These are phyloP conservation scores for Fragaria ananassa DNA, from an alignment of 306 rosid species.

Conservation along the genomic window DNA sequence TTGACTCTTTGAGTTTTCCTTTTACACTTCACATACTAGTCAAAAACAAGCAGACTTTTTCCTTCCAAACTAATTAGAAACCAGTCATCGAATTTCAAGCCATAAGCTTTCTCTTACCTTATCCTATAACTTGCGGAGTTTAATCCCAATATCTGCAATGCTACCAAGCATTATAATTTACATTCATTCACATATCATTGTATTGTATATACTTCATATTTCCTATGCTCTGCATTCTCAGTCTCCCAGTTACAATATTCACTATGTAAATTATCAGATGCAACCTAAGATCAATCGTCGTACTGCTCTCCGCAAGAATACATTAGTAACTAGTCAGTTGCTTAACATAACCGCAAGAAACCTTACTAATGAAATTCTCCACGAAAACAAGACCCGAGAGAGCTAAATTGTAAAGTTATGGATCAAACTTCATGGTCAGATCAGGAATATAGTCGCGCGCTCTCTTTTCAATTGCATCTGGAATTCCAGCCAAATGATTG, in stretches of 20 bases:
- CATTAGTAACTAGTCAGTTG: background rate
- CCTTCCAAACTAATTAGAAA: background rate
- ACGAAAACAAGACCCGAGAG: background rate
- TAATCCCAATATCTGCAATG: background rate
- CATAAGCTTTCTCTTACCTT: background rate
- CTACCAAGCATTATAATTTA: background rate
- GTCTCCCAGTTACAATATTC: background rate
- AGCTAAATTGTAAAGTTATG: background rate
- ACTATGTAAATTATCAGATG: background rate
- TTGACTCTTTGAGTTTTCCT: background rate
- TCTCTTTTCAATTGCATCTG: conserved; percentile 11
- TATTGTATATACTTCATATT: background rate
- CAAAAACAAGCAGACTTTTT: background rate
- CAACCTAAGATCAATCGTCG: background rate
- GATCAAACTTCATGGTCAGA: background rate
- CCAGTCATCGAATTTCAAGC: background rate
- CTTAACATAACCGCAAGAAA: background rate
- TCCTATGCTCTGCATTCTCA: background rate
- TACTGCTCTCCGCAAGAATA: background rate
- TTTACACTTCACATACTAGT: background rate
- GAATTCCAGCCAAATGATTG: background rate
- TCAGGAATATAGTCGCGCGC: conserved; percentile 4
- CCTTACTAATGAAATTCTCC: background rate
- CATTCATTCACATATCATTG: background rate
- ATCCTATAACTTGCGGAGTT: background rate